Evolutionary conservation across 805 yeast species (phyloP), one percentile per base, ranked within the genome.

Genomic region (Lipomyces yamadae): DNA sequence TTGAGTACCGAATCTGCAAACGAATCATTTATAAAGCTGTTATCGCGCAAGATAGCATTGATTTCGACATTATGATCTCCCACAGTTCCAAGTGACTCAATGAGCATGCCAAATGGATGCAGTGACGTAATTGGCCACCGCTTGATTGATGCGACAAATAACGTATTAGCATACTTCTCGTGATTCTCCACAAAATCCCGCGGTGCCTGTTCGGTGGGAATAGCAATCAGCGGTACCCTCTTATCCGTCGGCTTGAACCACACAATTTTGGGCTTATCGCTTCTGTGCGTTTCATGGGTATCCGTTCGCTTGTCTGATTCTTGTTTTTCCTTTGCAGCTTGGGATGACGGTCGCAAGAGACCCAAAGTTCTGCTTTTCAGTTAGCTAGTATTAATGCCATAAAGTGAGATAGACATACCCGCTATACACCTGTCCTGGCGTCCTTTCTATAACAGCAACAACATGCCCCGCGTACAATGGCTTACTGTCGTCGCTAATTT

Each of bases 181-280:
- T 92, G 96, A 73, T 92, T 92, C 72, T 92, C 97, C 55, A 95
- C 93, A 79, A 95, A 94, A 77, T 94, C 98, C 66, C 84, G 86
- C 42, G 99, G 99, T 0, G 97, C 99, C 78, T 95, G 97, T 74
- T 95, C 99, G 1, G 98, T 95, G 52, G 99, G 99, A 70, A 95
- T 95, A 15, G 99, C 99, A 81, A 95, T 93, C 70, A 95, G 83
- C 4, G 99, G 99, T 29, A 95, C 99, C 70, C 96, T 91, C 79
- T 95, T 95, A 77, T 95, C 99, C 0, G 97, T 93, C 50, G 99
- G 99, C 77, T 95, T 95, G 78, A 95, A 95, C 99, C 99, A 95
- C 42, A 95, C 98, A 81, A 95, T 95, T 76, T 95, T 95, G 42
- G 99, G 99, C 55, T 86, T 85, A 61, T 80, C 82, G n/a, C 35